Conservation (phyloP, 2,329 filamentous ascomycete species). For the Ceratocystis albifundus region DNA sequence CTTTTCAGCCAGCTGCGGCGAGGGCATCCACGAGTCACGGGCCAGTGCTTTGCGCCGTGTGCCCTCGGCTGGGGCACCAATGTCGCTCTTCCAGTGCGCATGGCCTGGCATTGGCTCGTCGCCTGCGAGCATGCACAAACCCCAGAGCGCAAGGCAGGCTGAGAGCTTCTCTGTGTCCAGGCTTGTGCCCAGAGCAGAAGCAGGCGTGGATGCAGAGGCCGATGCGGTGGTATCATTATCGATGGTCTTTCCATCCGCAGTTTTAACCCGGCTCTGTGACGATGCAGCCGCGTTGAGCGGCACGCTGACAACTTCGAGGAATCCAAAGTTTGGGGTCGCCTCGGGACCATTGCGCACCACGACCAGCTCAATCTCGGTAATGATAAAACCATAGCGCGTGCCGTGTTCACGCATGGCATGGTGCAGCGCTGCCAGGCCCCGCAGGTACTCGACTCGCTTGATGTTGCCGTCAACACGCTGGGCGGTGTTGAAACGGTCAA, state of each 20-base stretch:
- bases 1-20: slow-evolving; percentile 62
- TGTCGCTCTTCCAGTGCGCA: slow-evolving; percentile 54
- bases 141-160: slow-evolving; percentile 64
- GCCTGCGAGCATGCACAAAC: slow-evolving; percentile 58
- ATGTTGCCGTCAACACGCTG: slow-evolving; percentile 80
- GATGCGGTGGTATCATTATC: slow-evolving; percentile 26
- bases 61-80: slow-evolving; percentile 62
- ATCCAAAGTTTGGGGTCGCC: slow-evolving; percentile 72
- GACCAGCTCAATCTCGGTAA: slow-evolving; percentile 90
- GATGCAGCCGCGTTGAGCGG: slow-evolving; percentile 38
- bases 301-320: slow-evolving; percentile 59
- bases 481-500: slow-evolving; percentile 88
- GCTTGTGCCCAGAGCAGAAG: not conserved
- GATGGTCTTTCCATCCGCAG: slow-evolving; percentile 25
- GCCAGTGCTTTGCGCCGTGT: slow-evolving; percentile 57
- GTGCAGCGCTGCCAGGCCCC: slow-evolving; percentile 75
- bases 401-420: slow-evolving; percentile 86
- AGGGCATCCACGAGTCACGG: slow-evolving; percentile 67
- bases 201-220: slow-evolving; percentile 22
- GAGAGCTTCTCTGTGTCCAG: slow-evolving; percentile 41
- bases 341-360: slow-evolving; percentile 70
- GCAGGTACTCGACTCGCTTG: slow-evolving; percentile 79
- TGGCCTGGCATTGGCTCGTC: slow-evolving; percentile 50
- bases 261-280: not conserved
- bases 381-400: slow-evolving; percentile 89